Evolutionary conservation across 192 early-diverging fungal genomes (phyloP), one percentile per base, ranked within the genome.

Genomic region (Tieghemiomyces parasiticus): DNA sequence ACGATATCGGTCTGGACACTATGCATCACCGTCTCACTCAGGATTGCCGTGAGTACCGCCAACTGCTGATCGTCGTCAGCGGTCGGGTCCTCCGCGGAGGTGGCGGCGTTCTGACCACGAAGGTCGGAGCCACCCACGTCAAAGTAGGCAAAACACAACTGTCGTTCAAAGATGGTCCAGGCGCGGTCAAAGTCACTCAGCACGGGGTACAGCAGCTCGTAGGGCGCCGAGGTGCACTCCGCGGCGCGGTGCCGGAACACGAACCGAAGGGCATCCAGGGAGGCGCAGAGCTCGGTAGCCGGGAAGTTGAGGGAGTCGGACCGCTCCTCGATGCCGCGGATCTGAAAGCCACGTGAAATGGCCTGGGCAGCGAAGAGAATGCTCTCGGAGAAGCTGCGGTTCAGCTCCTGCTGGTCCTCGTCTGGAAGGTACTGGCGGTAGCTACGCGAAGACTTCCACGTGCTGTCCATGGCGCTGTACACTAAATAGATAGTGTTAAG

Each of bases 301-400:
- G 78, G 79, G 55, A 72, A 71, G 53, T 68, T 60, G 54, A 82
- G 63, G 33, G 73, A 74, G 30, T 64, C 56, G 12, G 83, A 79
- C 49, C 67, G 76, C 44, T 64, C 55, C 63, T 84, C 82, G 24
- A 81, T 84, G 34, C 83, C 80, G 33, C 83, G 76, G 62, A 85
- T 85, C 59, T 81, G 73, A 64, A 78, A 83, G 16, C 83, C 83
- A 6, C 71, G 58, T 2, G 74, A 71, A 58, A 85, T 62, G 0
- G 83, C 83, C 70, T 85, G 83, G 0, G 79, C 77, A 4, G 83
- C 83, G 66, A 83, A 85, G 58, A 80, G 61, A n/a, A 85, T 81
- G 65, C 81, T 83, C 62, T 85, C 83, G 64, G 69, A 73, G 71
- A 82, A 85, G 9, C 77, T 78, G 32, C 72, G 75, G 47, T 81